Base-by-base conservation (phyloP, 2,329 filamentous ascomycete species). In the Fusarium sp. region DNA sequence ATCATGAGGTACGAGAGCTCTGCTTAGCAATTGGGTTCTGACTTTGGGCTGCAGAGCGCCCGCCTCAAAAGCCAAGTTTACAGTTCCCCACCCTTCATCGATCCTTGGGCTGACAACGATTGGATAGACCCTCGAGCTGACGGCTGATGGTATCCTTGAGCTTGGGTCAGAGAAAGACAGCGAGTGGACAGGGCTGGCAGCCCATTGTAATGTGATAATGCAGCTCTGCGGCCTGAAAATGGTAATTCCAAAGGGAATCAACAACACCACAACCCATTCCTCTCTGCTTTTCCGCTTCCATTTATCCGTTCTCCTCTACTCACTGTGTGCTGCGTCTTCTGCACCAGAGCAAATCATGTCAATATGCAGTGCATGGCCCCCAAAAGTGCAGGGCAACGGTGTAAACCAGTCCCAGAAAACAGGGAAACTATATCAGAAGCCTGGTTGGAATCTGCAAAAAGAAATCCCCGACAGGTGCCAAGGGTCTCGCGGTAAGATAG, bases 21-120 rank as follows among this genome's bases (percentile, higher is more conserved):
- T 28, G 57, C n/a, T 41, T 39, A 25, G 44, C 49, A 66, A 70
- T 70, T 70, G 67, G 67, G 67, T 70, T 70, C 67, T 70, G 67
- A 70, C 67, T 58, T 50, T 65, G 60, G 52, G 57, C 54, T 66
- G 54, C 54, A 43, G 52, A 67, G 56, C 66, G 62, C 66, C 66
- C 66, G 52, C 43, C 61, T 56, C 50, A 49, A 51, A 52, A 69
- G 66, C 66, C 61, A 66, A 62, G 61, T 46, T 54, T 48, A 21
- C 30, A 48, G 19, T 65, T 53, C 61, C 46, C 62, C 62, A 58
- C 52, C 52, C 31, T 30, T 48, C 31, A 30, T 28, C 16, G 50
- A 49, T 62, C 48, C 44, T 30, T 56, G 44, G 28, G 39, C 10
- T 23, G 48, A 52, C 14, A 18, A 39, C 30, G 26, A 37, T 45